These are phyloP conservation scores for Lasiodiplodia sp. DNA, from an alignment of 2,329 filamentous ascomycete genomes.

Conservation along the genomic window DNA sequence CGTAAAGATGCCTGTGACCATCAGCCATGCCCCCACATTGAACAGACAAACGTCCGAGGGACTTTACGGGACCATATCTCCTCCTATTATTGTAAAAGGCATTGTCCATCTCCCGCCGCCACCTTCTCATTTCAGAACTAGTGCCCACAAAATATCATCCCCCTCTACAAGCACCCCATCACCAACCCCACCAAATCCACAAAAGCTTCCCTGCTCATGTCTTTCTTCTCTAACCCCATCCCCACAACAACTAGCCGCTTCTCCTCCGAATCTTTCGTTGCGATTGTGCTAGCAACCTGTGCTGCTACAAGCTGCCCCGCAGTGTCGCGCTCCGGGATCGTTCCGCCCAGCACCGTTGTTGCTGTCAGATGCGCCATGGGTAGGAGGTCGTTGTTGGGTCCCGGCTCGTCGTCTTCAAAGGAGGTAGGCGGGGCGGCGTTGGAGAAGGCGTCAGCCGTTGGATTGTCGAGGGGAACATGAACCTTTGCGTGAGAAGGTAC, in stretches of 20 bases:
- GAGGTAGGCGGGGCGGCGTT: conserved; percentile 47
- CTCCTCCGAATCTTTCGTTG: conserved; percentile 72
- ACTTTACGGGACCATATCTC: neutral
- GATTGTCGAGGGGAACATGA: conserved; percentile 73
- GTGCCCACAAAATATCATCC: conserved; percentile 6
- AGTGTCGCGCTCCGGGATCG: conserved; percentile 79
- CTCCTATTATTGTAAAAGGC: neutral
- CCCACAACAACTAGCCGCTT: conserved; percentile 66
- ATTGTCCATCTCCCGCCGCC: conserved; percentile 17
- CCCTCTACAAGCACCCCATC: conserved; percentile 43
- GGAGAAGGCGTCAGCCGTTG: conserved; percentile 69
- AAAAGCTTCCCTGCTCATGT: conserved; percentile 57
- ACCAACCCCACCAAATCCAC: conserved; percentile 53
- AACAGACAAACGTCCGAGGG: neutral
- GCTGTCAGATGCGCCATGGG: conserved; percentile 85
- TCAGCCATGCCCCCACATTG: conserved; percentile 1
- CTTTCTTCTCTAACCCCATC: conserved; percentile 61
- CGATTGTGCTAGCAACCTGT: conserved; percentile 83
- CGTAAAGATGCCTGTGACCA: conserved; percentile 5
- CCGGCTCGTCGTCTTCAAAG: conserved; percentile 55
- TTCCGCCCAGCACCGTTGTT: conserved; percentile 84
- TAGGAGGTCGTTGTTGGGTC: conserved; percentile 64
- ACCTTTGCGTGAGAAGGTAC: conserved; percentile 58
- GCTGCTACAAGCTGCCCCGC: conserved; percentile 88
- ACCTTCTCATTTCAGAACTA: neutral